Evolutionary conservation across 306 rosid species (phyloP).

Genomic region (Gastrolobium villosum): DNA sequence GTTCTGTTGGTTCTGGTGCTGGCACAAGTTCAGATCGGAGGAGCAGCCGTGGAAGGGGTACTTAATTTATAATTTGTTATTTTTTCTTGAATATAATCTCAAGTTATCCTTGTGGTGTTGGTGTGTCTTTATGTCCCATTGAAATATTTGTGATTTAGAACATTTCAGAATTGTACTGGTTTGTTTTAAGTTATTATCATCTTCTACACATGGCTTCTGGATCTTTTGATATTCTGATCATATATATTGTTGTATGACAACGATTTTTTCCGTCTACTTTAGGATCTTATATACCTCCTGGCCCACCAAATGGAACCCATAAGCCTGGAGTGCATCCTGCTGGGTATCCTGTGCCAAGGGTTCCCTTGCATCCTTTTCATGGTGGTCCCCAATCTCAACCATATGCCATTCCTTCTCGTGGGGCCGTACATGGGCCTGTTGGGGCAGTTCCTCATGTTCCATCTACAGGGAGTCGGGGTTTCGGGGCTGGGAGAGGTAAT

Average conservation of each 20-base stretch:
- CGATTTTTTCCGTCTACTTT: conserved; percentile 42
- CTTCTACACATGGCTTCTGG: conserved; percentile 1
- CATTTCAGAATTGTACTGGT: not conserved
- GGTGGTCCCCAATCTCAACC: conserved; percentile 97
- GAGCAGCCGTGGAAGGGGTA: conserved; percentile 93
- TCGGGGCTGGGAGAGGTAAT: conserved; percentile 94
- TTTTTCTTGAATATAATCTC: not conserved
- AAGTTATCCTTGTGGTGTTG: conserved; percentile 6
- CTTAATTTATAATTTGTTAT: conserved; percentile 42
- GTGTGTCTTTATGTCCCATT: not conserved
- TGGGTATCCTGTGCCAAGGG: conserved; percentile 90
- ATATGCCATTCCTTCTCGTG: conserved; percentile 99
- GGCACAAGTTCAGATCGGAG: conserved; percentile 75
- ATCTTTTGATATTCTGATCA: conserved; percentile 39
- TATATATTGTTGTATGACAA: conserved; percentile 2
- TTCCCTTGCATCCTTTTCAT: conserved; percentile 85
- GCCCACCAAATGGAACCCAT: conserved; percentile 92
- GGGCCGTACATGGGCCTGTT: conserved; percentile 96
- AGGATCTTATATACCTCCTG: conserved; percentile 91
- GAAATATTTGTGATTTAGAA: not conserved
- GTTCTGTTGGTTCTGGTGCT: conserved; percentile 67
- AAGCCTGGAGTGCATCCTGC: conserved; percentile 92
- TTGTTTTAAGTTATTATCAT: conserved; percentile 19
- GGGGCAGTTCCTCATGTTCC: conserved; percentile 99
- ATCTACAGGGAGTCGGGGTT: conserved; percentile 91